Percentiles rank a stretch among this genome's conserved stretches.
Conservation (phyloP, 495 filamentous ascomycete species). For the Penicillium malachiteum region DNA sequence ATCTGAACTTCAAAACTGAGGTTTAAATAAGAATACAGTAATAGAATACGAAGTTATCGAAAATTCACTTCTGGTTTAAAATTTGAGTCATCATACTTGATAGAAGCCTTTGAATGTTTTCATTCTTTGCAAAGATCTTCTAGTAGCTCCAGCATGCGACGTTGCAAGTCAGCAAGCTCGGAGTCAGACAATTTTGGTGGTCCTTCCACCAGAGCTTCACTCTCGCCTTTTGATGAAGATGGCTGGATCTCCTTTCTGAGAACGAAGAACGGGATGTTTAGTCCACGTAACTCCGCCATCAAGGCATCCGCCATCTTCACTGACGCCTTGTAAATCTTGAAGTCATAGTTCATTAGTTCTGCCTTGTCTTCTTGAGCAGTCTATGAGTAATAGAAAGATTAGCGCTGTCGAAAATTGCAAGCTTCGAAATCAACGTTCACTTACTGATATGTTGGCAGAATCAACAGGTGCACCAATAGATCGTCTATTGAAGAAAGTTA, state of each 20-base stretch:
- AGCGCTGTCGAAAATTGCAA: constrained; percentile 1
- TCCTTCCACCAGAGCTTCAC: neutral
- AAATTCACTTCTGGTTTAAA: too few species aligned
- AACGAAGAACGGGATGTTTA: constrained; percentile 69
- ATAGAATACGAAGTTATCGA: too few species aligned
- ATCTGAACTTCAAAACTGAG: too few species aligned
- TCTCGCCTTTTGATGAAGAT: neutral
- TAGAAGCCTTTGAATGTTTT: neutral
- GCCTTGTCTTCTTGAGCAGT: constrained; percentile 46
- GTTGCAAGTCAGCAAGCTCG: constrained; percentile 54
- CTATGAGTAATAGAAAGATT: constrained; percentile 12
- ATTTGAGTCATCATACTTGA: too few species aligned
- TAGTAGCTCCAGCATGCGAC: constrained; percentile 60
- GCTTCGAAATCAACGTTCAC: constrained; percentile 2
- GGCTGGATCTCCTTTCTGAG: constrained; percentile 37
- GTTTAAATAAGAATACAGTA: too few species aligned
- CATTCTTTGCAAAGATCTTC: constrained; percentile 59
- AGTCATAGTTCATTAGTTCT: constrained; percentile 58
- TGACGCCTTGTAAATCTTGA: constrained; percentile 60
- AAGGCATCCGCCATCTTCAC: constrained; percentile 59
- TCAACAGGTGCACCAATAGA: constrained; percentile 43
- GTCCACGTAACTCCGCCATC: constrained; percentile 49
- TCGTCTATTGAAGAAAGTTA: constrained; percentile 22
- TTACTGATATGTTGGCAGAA: constrained; percentile 34
- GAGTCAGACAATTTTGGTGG: constrained; percentile 29